phyloP scores from a whole-genome alignment of 2,329 filamentous ascomycete species.

The Monilinia polystroma region DNA sequence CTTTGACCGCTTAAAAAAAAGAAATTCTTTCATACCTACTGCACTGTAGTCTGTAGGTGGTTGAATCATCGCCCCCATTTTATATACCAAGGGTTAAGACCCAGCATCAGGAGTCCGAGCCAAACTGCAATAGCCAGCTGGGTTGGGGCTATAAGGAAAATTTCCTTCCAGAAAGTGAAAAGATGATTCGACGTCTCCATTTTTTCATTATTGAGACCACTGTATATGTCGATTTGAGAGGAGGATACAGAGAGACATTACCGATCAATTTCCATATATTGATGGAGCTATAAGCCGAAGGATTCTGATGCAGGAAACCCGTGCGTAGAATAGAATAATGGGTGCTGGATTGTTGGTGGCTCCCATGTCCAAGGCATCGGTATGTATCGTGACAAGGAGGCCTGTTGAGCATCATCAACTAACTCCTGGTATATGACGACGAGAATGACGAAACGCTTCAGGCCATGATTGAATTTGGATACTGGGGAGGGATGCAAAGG shows the following conservation, averaged over 20 bases:
- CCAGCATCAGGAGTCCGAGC: neutral
- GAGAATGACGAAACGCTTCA: neutral
- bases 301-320: constrained; percentile 6
- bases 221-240: neutral
- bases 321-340: neutral
- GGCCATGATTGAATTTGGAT: neutral
- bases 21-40: neutral
- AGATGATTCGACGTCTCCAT: neutral
- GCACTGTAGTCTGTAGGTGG: too few relatives aligned
- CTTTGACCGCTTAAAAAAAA: constrained; percentile 11
- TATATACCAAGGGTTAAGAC: neutral
- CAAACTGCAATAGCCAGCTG: neutral
- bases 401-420: constrained; percentile 14
- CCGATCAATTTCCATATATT: constrained; percentile 8
- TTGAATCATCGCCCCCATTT: neutral
- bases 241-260: neutral
- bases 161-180: constrained; percentile 15
- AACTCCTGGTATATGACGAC: neutral
- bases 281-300: neutral
- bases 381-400: constrained; percentile 23
- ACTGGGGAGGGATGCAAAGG: neutral
- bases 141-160: neutral
- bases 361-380: constrained; percentile 29
- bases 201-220: neutral
- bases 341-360: neutral